Evolutionary conservation across 2,329 filamentous ascomycete species (phyloP).

Genomic region (Dactylella cylindrospora): DNA sequence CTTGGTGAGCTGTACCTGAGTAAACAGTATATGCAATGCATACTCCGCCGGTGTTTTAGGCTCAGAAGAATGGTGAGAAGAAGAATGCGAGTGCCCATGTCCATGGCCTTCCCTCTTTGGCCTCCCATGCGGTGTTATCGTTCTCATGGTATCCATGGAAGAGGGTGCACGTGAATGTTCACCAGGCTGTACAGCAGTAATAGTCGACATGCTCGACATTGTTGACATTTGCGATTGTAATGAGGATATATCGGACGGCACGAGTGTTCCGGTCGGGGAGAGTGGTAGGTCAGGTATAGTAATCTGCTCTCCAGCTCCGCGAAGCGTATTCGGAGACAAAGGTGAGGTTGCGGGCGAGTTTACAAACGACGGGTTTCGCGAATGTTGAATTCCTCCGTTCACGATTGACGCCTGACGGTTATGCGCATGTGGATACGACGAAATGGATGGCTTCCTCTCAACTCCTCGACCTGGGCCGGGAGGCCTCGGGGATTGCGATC

Average conservation of each 20-base stretch:
- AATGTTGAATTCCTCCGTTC: slow-evolving; percentile 84
- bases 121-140: slow-evolving; percentile 38
- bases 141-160: slow-evolving; percentile 42
- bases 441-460: slow-evolving; percentile 41
- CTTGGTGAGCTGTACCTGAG: slow-evolving; percentile 62
- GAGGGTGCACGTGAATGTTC: slow-evolving; percentile 25
- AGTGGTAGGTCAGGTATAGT: slow-evolving; percentile 48
- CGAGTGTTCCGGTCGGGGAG: slow-evolving; percentile 47
- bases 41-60: slow-evolving; percentile 95
- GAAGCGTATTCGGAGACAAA: slow-evolving; percentile 47
- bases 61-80: slow-evolving; percentile 62
- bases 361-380: slow-evolving; percentile 55
- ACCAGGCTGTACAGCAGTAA: slow-evolving; percentile 32
- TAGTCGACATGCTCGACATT: slow-evolving; percentile 45
- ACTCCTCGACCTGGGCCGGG: slow-evolving; percentile 28
- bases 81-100: slow-evolving; percentile 75
- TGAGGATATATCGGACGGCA: slow-evolving; percentile 37
- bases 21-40: slow-evolving; percentile 93
- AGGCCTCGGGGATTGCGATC: slow-evolving; percentile 44
- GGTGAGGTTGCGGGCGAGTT: slow-evolving; percentile 48
- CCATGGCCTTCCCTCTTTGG: slow-evolving; percentile 51
- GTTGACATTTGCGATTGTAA: slow-evolving; percentile 47
- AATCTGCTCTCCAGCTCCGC: slow-evolving; percentile 46
- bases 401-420: slow-evolving; percentile 97
- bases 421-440: slow-evolving; percentile 67